phyloP scores from a whole-genome alignment of 768 basidiomycete genomes.

The Tremella mesenterica region DNA sequence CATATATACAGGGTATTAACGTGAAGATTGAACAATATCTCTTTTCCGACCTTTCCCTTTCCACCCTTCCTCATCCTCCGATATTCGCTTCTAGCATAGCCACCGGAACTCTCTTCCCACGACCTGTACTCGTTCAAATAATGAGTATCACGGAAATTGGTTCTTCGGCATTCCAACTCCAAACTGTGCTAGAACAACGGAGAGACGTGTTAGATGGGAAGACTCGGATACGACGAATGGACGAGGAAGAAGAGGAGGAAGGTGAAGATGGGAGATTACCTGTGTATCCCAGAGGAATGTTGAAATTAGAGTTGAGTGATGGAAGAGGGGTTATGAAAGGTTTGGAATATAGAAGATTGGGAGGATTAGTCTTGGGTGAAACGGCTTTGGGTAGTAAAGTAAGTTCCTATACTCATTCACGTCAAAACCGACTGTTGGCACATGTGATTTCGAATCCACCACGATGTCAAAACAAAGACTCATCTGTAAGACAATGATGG shows the following conservation, averaged over 20 bases:
- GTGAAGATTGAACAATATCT: slow-evolving; percentile 31
- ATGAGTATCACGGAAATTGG: slow-evolving; percentile 72
- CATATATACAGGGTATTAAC: slow-evolving; percentile 57
- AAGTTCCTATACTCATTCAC: too few relatives aligned
- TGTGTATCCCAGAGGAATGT: slow-evolving; percentile 70
- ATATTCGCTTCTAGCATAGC: slow-evolving; percentile 10
- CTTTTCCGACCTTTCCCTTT: slow-evolving; percentile 30
- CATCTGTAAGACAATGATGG: too few relatives aligned
- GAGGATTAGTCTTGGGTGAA: slow-evolving; percentile 59
- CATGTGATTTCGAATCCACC: too few relatives aligned
- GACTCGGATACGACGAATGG: slow-evolving; percentile 35
- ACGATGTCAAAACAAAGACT: too few relatives aligned
- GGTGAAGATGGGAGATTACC: slow-evolving; percentile 70
- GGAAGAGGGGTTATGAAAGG: slow-evolving; percentile 62
- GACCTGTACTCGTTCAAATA: slow-evolving; percentile 53
- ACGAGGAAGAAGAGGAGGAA: slow-evolving; percentile 22
- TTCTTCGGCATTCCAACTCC: slow-evolving; percentile 68
- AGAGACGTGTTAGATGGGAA: slow-evolving; percentile 49
- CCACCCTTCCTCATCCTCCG: slow-evolving; percentile 23
- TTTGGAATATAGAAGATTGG: slow-evolving; percentile 66
- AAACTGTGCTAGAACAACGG: slow-evolving; percentile 58
- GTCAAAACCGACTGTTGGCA: too few relatives aligned
- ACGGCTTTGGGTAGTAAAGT: slow-evolving; percentile 82
- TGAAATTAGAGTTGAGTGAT: slow-evolving; percentile 67
- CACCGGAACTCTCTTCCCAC: slow-evolving; percentile 17